Base-by-base conservation (phyloP, 1,284 basidiomycete species). In the Vanrija sp. region DNA sequence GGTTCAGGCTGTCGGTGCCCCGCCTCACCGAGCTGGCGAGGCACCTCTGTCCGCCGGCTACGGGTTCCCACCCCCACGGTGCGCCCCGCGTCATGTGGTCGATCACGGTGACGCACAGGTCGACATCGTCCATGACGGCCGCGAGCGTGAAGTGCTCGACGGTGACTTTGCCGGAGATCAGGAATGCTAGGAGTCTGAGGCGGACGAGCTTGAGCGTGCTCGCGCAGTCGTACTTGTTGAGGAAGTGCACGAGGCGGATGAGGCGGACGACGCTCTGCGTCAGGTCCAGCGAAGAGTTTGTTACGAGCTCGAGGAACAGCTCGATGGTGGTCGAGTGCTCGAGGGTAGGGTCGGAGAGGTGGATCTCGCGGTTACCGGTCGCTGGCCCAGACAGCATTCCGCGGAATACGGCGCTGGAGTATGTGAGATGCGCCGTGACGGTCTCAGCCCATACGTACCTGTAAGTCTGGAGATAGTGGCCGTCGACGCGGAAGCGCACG, bases 221-320 rank as follows among this genome's bases (percentile, higher is more conserved):
- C 39, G 5, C 18, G 41, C 47, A 49, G 27, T 43, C 39, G 39
- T 49, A 49, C 41, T 42, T 42, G 22, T 18, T 12, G 23, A 49
- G 25, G 16, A 49, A 49, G 1, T 42, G 3, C 3, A 42, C 14
- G 25, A 49, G 38, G 4, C 3, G 23, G 18, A n/a, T 15, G 9
- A 41, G 8, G 6, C 22, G 15, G 2, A 16, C 8, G 36, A 22
- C 20, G 10, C 15, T 12, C n/a, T n/a, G n/a, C 18, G 4, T 16
- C 6, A 39, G 2, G 2, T 39, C n/a, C 4, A 36, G 6, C 19
- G 37, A 6, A 14, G 25, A 15, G 12, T 20, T 22, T 18, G 14
- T 16, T 2, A 38, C 22, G 35, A 47, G 18, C 19, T 10, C 10
- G n/a, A 47, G 45, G 35, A 47, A 37, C 19, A 15, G 5, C 14